Evolutionary conservation across 2,329 filamentous ascomycete genomes (phyloP).

Genomic region (Teratosphaeria gauchensis): DNA sequence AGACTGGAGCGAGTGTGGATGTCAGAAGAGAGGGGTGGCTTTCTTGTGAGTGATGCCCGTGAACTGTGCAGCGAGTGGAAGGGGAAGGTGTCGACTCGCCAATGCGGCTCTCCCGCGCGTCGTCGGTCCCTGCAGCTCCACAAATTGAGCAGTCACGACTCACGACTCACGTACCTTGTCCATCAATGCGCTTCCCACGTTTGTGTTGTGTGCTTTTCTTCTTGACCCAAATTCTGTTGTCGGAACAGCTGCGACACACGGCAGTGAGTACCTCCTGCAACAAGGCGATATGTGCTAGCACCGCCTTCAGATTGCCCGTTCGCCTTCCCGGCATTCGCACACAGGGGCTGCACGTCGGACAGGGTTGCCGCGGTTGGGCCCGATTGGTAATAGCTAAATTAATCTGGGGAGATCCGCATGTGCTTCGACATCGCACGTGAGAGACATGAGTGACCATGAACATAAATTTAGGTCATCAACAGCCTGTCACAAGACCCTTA

Average conservation of each 20-base stretch:
- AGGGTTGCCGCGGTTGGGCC: neutral
- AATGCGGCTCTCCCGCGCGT: neutral
- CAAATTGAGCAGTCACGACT: neutral
- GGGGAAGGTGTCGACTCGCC: neutral
- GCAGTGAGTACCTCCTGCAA: neutral
- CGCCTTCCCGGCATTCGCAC: neutral
- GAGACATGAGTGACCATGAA: neutral
- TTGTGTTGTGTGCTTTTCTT: neutral
- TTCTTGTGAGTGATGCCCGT: neutral
- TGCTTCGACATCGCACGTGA: neutral
- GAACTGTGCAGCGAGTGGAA: neutral
- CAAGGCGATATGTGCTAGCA: neutral
- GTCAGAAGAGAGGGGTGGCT: neutral
- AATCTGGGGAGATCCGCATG: neutral
- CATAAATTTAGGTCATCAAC: neutral
- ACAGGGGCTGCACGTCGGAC: neutral
- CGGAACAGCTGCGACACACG: neutral
- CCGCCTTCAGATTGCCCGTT: neutral
- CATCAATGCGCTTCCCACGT: neutral
- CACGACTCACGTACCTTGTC: neutral
- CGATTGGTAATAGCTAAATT: neutral
- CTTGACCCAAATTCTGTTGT: neutral
- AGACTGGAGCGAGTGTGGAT: neutral
- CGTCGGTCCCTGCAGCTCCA: neutral
- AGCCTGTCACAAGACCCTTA: neutral